Conservation (phyloP, 176 grass and related monocot genomes). For the Stipa capillata region DNA sequence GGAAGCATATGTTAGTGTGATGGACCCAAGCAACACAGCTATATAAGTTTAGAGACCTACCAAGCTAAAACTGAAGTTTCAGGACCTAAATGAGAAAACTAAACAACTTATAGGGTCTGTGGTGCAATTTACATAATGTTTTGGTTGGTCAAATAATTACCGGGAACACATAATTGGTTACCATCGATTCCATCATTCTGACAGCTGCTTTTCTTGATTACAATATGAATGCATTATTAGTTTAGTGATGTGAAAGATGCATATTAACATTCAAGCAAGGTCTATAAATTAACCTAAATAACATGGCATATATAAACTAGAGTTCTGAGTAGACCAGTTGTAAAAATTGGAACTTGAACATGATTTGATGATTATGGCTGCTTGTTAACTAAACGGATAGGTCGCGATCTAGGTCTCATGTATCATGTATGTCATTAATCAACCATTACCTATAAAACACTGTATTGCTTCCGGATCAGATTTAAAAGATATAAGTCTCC, state of each 20-base stretch:
- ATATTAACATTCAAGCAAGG: background rate
- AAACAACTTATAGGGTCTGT: background rate
- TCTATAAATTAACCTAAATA: background rate
- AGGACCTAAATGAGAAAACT: background rate
- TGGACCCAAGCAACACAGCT: background rate
- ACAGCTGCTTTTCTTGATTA: background rate
- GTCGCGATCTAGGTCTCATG: background rate
- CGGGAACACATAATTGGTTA: background rate
- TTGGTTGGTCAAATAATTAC: background rate
- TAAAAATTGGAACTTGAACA: background rate
- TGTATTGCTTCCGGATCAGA: background rate
- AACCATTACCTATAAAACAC: background rate
- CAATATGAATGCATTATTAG: background rate
- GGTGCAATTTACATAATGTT: background rate
- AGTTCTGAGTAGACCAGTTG: background rate
- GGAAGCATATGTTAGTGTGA: background rate
- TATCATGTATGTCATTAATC: background rate
- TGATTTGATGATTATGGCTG: background rate
- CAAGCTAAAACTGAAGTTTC: background rate
- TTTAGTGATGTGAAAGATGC: constrained; percentile 3
- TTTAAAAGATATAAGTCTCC: background rate
- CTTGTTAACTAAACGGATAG: background rate
- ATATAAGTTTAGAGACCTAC: background rate
- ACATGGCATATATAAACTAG: background rate
- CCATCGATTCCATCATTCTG: background rate